phyloP scores from a whole-genome alignment of 345 rosid species.

The Viola odorata region DNA sequence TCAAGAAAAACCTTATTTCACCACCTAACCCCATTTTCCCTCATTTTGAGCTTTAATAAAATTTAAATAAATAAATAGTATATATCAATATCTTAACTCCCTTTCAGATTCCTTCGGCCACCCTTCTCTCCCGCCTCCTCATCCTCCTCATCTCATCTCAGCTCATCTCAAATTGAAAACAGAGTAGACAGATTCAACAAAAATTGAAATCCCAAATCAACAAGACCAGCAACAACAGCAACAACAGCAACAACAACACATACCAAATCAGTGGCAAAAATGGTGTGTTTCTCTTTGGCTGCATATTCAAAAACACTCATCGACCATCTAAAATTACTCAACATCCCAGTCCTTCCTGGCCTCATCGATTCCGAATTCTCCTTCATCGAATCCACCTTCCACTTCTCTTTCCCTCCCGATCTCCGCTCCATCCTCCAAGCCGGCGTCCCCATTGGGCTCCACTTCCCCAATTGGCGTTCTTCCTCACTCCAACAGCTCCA shows the following conservation, averaged over 20 bases:
- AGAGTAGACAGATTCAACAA: too few species aligned
- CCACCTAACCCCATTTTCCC: too few species aligned
- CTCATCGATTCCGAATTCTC: slow-evolving; percentile 58
- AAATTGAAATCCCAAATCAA: background rate
- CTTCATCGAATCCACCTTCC: slow-evolving; percentile 47
- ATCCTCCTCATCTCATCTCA: too few species aligned
- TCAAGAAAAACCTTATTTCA: too few species aligned
- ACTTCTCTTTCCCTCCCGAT: slow-evolving; percentile 76
- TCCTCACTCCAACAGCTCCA: slow-evolving; percentile 57
- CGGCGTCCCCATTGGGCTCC: slow-evolving; percentile 67
- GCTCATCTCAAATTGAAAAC: too few species aligned
- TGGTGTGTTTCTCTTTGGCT: slow-evolving; percentile 56
- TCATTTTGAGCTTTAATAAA: too few species aligned
- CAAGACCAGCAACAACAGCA: background rate
- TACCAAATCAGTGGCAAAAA: slow-evolving; percentile 12
- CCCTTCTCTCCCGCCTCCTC: too few species aligned
- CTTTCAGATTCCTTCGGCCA: too few species aligned
- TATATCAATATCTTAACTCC: too few species aligned
- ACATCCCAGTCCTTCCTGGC: slow-evolving; percentile 52
- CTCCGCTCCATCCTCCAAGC: slow-evolving; percentile 73
- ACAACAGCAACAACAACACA: slow-evolving; percentile 5
- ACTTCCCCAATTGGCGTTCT: slow-evolving; percentile 79
- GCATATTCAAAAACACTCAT: slow-evolving; percentile 60
- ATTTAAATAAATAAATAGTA: too few species aligned
- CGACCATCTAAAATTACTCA: slow-evolving; percentile 39